These are phyloP conservation scores for Oryza officinalis DNA, from an alignment of 176 grass and related monocot genomes.

Conservation along the genomic window DNA sequence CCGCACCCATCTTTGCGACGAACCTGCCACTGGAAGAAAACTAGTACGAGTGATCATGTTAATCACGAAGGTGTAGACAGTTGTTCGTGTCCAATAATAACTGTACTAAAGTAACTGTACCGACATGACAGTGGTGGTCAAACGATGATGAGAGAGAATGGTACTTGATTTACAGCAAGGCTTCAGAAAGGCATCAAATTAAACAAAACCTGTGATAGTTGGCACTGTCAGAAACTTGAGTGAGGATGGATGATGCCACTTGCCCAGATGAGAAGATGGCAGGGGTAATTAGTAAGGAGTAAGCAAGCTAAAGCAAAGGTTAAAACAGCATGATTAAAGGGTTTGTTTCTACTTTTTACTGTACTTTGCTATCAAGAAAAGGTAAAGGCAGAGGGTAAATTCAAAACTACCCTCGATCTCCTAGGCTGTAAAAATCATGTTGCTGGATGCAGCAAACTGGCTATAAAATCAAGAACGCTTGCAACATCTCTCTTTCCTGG, in stretches of 20 bases:
- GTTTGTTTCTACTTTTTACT: background rate
- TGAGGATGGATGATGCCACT: background rate
- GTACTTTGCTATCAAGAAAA: background rate
- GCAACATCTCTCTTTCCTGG: background rate
- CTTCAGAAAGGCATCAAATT: conserved; percentile 22
- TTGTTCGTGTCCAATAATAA: conserved; percentile 1
- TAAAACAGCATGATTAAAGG: conserved; percentile 34
- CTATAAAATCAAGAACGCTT: conserved; percentile 32
- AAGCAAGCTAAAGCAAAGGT: conserved; percentile 34
- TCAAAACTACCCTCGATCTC: background rate
- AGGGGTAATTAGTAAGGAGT: background rate
- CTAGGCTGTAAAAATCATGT: background rate
- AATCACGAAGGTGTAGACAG: conserved; percentile 15
- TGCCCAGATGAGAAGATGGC: conserved; percentile 4
- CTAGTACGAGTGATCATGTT: background rate
- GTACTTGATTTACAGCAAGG: conserved; percentile 17
- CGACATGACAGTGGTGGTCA: conserved; percentile 21
- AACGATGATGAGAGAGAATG: conserved; percentile 20
- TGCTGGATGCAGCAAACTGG: background rate
- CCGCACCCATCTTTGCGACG: no score
- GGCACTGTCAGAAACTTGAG: conserved; percentile 48
- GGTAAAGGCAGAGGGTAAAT: conserved; percentile 1
- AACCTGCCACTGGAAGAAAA: no score
- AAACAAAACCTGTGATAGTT: conserved; percentile 31
- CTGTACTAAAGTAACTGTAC: background rate